phyloP scores from a whole-genome alignment of 2,329 filamentous ascomycete genomes.

The Pseudogymnoascus sp. region DNA sequence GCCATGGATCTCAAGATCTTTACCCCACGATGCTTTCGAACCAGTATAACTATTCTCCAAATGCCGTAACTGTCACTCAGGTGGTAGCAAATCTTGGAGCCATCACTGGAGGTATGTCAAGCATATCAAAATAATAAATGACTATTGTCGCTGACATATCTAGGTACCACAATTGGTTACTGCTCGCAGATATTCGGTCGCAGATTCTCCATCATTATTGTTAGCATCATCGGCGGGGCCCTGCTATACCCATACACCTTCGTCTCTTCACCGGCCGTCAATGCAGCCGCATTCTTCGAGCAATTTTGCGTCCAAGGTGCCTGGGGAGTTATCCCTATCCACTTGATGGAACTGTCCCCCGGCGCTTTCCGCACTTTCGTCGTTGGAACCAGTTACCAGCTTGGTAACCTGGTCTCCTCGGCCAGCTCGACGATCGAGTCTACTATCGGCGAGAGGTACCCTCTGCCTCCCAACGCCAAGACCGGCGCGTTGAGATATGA shows the following conservation, averaged over 20 bases:
- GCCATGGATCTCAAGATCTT: constrained; percentile 37
- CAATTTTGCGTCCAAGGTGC: constrained; percentile 73
- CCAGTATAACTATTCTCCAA: constrained; percentile 37
- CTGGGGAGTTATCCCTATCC: constrained; percentile 67
- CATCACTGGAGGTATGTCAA: constrained; percentile 48
- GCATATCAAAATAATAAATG: background rate
- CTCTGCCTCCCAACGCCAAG: constrained; percentile 48
- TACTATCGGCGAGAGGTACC: constrained; percentile 66
- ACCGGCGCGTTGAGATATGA: constrained; percentile 24
- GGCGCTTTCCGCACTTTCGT: constrained; percentile 63
- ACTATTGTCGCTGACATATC: background rate
- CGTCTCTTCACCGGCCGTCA: constrained; percentile 51
- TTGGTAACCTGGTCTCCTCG: constrained; percentile 67
- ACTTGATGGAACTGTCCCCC: constrained; percentile 66
- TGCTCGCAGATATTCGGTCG: constrained; percentile 58
- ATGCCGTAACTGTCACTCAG: constrained; percentile 56
- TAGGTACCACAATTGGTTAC: constrained; percentile 57
- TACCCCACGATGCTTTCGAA: constrained; percentile 53
- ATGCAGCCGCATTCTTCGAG: constrained; percentile 77
- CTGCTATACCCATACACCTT: constrained; percentile 81
- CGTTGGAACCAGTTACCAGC: constrained; percentile 63
- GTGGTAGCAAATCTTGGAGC: constrained; percentile 66
- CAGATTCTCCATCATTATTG: constrained; percentile 58
- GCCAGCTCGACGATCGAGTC: constrained; percentile 72
- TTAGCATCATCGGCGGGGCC: constrained; percentile 60